Conservation (phyloP, 1,284 basidiomycete species). For the Lentinula novae-zelandiae region DNA sequence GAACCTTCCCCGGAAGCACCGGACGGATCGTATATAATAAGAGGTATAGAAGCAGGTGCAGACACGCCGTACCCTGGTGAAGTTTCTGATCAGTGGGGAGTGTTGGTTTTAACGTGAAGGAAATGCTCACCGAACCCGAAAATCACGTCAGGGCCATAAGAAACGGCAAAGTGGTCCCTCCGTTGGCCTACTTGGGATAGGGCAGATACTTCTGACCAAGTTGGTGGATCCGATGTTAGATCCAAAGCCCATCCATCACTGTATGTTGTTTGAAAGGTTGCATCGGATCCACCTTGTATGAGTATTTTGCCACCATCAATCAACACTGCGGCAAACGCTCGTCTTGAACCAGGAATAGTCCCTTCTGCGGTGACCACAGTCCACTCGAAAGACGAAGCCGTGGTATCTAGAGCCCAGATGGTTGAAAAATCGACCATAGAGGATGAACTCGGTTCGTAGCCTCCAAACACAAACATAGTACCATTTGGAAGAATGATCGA, state of each 20-base stretch:
- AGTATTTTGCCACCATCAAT: slow-evolving; percentile 56
- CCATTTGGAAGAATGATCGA: slow-evolving; percentile 67
- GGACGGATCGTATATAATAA: slow-evolving; percentile 53
- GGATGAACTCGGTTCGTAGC: slow-evolving; percentile 50
- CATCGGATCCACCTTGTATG: slow-evolving; percentile 77
- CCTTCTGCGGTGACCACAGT: slow-evolving; percentile 32
- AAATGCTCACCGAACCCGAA: slow-evolving; percentile 72
- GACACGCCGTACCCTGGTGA: slow-evolving; percentile 52
- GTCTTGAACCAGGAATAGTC: slow-evolving; percentile 54
- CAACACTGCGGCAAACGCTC: slow-evolving; percentile 61
- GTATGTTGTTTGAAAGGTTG: slow-evolving; percentile 47
- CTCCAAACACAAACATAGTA: slow-evolving; percentile 73
- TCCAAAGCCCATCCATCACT: slow-evolving; percentile 78
- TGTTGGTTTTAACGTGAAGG: slow-evolving; percentile 7
- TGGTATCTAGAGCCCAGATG: slow-evolving; percentile 66
- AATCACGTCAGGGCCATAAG: slow-evolving; percentile 57
- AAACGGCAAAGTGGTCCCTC: slow-evolving; percentile 70
- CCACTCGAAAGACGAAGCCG: slow-evolving; percentile 48
- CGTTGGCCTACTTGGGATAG: slow-evolving; percentile 57
- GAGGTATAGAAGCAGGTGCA: slow-evolving; percentile 44
- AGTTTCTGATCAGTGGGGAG: slow-evolving; percentile 9
- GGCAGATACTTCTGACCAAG: slow-evolving; percentile 50
- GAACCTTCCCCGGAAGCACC: slow-evolving; percentile 5
- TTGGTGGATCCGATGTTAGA: slow-evolving; percentile 47
- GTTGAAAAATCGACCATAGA: slow-evolving; percentile 52